Base-by-base conservation (phyloP, 2,329 filamentous ascomycete genomes). In the Anthostomella pinea region DNA sequence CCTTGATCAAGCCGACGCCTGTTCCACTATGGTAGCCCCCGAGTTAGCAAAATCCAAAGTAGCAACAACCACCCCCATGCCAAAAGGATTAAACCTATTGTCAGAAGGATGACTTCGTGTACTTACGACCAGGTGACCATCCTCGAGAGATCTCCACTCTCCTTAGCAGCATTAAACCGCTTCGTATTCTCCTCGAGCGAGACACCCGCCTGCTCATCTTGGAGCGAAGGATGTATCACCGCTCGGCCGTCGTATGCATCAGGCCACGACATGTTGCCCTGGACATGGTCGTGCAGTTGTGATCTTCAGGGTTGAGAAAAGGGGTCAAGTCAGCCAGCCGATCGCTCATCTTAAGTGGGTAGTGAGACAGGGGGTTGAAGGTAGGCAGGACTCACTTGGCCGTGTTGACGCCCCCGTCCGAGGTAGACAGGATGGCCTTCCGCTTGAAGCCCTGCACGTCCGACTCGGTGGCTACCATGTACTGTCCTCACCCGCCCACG, bases 381-480 rank as follows among this genome's bases (percentile, higher is more conserved):
- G 20, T 11, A 21, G 19, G 15, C 16, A 5, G 6, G 24, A 46
- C 54, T 52, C 29, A 64, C 56, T 65, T 66, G 14, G 58, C 48
- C 3, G 63, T 66, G 7, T 50, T 62, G 6, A 41, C 22, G 10
- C 52, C 62, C 1, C 63, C 62, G 25, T 66, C 63, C 2, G 46
- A 52, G 1, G 57, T 52, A 3, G 51, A 45, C 5, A 65, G 16
- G n/a, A 64, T 51, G 2, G 57, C 53, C 34, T 58, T 40, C 30
- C 56, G 57, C 36, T 58, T 61, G 15, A 39, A 51, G 15, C 53
- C 49, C 21, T 57, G 53, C 4, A 60, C 58, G 9, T 56, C 52
- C 3, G 60, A 62, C 35, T 66, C 62, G 3, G 42, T 41, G 6
- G 62, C 57, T 6, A 59, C 60, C 40, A 63, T 53, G 16, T 63